Conservation (phyloP, 1,139 yeast genomes). For the Yamadazyma pseudoaaseri region DNA sequence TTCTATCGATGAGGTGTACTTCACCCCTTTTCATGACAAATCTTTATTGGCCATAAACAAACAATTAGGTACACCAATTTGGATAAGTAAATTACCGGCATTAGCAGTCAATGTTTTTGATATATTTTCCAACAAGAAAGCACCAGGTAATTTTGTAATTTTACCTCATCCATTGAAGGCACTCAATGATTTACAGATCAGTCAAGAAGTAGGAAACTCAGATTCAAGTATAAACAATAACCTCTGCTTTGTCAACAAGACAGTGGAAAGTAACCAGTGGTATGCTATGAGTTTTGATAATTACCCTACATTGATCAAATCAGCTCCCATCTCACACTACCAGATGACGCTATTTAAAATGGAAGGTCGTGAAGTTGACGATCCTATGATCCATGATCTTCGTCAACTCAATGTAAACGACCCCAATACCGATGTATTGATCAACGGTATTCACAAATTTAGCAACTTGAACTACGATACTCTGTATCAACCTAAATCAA, state of each 20-base stretch:
- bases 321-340: conserved; percentile 71
- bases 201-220: conserved; percentile 12
- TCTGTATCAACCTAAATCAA: conserved; percentile 37
- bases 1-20: conserved; percentile 68
- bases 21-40: conserved; percentile 82
- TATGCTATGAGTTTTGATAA: conserved; percentile 77
- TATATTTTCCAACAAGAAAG: conserved; percentile 42
- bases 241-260: conserved; percentile 62
- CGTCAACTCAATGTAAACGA: conserved; percentile 17
- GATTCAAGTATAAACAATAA: conserved; percentile 29
- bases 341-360: conserved; percentile 37
- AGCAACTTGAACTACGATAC: conserved; percentile 33
- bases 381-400: conserved; percentile 16
- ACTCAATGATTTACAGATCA: conserved; percentile 32
- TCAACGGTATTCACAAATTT: conserved; percentile 53
- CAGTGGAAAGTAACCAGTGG: conserved; percentile 68
- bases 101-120: conserved; percentile 75
- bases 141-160: conserved; percentile 37
- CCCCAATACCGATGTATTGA: conserved; percentile 28
- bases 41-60: conserved; percentile 67
- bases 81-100: conserved; percentile 72
- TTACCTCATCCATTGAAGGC: conserved; percentile 67
- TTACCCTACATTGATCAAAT: conserved; percentile 77
- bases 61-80: conserved; percentile 64
- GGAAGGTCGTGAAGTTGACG: conserved; percentile 12